phyloP scores from a whole-genome alignment of 768 basidiomycete species.

The Suillus cothurnatus region DNA sequence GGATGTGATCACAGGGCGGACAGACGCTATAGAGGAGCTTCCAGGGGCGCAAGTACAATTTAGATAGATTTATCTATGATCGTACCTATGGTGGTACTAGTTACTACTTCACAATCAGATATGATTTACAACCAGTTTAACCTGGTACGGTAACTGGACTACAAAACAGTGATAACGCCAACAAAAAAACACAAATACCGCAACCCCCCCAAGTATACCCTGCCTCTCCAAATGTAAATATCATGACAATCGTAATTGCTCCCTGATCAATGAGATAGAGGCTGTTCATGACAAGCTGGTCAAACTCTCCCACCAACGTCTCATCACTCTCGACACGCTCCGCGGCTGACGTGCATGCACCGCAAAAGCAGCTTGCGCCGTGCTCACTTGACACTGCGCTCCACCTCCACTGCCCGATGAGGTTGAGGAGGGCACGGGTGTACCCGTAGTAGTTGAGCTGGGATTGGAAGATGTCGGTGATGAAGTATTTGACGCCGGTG shows the following conservation, averaged over 20 bases:
- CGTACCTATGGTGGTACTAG: not conserved
- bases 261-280: no score
- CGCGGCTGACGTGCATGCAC: conserved; percentile 21
- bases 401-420: conserved; percentile 13
- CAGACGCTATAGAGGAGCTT: no score
- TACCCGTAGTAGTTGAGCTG: conserved; percentile 14
- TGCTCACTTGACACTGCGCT: conserved; percentile 26
- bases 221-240: not conserved
- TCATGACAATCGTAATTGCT: not conserved
- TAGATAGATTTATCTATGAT: not conserved
- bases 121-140: not conserved
- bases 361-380: conserved; percentile 8
- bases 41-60: no score
- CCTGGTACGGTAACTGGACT: not conserved
- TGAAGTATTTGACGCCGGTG: conserved; percentile 9
- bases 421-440: conserved; percentile 8
- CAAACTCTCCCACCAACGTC: conserved; percentile 14
- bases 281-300: not conserved
- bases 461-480: conserved; percentile 19
- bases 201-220: not conserved
- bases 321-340: conserved; percentile 35
- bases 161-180: not conserved
- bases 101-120: not conserved
- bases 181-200: not conserved
- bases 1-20: no score